These are phyloP conservation scores for Selaginella tamariscina DNA, from an alignment of 75 land plant species.

Conservation along the genomic window DNA sequence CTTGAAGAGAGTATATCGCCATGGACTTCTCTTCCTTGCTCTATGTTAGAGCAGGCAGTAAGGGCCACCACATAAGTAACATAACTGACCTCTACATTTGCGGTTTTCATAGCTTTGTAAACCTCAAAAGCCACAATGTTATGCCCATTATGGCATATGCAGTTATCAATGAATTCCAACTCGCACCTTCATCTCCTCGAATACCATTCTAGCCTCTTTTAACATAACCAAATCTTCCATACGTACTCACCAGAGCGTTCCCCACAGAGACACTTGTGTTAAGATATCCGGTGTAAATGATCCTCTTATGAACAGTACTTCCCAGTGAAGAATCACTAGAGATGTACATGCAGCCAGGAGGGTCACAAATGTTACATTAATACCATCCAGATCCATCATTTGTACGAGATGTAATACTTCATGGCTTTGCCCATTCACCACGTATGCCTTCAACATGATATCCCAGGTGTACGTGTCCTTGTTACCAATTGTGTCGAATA, in stretches of 20 bases:
- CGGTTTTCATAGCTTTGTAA: background rate
- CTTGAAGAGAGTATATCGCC: background rate
- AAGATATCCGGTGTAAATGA: background rate
- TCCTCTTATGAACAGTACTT: background rate
- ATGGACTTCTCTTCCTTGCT: background rate
- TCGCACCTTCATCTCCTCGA: background rate
- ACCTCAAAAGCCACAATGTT: background rate
- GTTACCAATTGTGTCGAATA: background rate
- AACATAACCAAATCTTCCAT: background rate
- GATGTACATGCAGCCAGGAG: background rate
- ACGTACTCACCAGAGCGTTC: background rate
- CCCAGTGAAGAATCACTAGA: background rate
- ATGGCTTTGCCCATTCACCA: background rate
- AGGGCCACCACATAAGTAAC: background rate
- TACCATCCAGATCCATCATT: background rate
- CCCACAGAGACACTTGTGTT: background rate
- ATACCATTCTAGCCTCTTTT: background rate
- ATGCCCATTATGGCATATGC: background rate
- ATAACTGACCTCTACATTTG: background rate
- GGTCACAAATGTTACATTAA: background rate
- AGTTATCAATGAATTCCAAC: background rate
- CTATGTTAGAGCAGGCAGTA: background rate
- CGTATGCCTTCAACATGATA: slow-evolving; percentile 1
- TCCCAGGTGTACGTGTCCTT: background rate
- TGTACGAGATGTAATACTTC: background rate